These are phyloP conservation scores for Lachancea sp. DNA, from an alignment of 805 yeast genomes.

Conservation along the genomic window DNA sequence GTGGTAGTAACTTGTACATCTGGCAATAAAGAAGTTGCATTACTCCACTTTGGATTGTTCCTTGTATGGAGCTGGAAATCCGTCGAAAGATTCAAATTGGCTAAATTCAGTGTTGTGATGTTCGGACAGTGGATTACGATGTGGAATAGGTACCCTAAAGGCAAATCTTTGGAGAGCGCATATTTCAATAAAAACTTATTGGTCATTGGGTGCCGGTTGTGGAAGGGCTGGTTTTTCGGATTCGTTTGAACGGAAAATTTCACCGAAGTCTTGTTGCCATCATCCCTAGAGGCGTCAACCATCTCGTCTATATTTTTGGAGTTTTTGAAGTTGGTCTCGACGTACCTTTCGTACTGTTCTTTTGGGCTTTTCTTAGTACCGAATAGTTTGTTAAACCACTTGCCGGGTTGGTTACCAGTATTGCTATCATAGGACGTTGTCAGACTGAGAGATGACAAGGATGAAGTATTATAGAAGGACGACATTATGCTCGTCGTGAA, in stretches of 20 bases:
- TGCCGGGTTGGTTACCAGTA: constrained; percentile 6
- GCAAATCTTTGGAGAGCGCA: constrained; percentile 65
- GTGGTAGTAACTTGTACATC: constrained; percentile 16
- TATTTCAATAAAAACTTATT: constrained; percentile 57
- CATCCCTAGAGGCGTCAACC: not conserved
- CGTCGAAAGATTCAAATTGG: constrained; percentile 52
- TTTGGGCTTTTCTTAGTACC: constrained; percentile 10
- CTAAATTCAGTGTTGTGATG: constrained; percentile 49
- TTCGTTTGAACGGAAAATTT: constrained; percentile 11
- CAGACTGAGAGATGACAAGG: constrained; percentile 6
- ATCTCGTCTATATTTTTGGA: not conserved
- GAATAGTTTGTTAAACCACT: constrained; percentile 19
- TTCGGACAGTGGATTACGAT: constrained; percentile 62
- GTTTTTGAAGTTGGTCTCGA: constrained; percentile 2
- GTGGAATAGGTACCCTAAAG: constrained; percentile 70
- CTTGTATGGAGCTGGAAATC: constrained; percentile 47
- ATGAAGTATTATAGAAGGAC: constrained; percentile 19
- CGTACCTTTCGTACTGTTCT: constrained; percentile 5
- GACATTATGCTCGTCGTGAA: constrained; percentile 30
- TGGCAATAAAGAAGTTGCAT: constrained; percentile 14
- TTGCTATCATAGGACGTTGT: constrained; percentile 5
- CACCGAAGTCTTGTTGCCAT: constrained; percentile 1
- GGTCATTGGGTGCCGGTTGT: constrained; percentile 50
- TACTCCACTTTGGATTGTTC: not conserved
- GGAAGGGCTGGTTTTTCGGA: constrained; percentile 30